phyloP scores from a whole-genome alignment of 768 basidiomycete genomes.

The Lactarius deliciosus region DNA sequence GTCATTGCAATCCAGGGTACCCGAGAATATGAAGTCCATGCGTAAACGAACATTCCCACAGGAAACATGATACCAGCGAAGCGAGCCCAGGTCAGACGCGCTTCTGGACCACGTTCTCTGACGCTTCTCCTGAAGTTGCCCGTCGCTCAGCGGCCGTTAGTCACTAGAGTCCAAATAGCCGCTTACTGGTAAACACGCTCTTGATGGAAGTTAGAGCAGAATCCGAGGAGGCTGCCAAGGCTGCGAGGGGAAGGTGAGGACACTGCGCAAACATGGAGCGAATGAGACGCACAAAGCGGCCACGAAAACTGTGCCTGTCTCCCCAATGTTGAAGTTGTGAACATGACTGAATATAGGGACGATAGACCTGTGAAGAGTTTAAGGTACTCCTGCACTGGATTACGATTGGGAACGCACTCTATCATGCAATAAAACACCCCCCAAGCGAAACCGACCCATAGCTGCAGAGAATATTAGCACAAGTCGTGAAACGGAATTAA shows the following conservation, averaged over 20 bases:
- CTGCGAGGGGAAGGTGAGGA: conserved; percentile 37
- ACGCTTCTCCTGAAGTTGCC: conserved; percentile 32
- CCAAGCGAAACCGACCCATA: conserved; percentile 78
- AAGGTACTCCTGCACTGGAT: background rate
- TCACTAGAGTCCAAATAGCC: background rate
- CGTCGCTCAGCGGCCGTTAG: background rate
- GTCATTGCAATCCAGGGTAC: conserved; percentile 63
- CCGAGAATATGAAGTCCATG: conserved; percentile 56
- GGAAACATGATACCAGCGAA: conserved; percentile 55
- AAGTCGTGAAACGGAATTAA: background rate
- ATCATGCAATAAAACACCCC: conserved; percentile 70
- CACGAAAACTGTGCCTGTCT: conserved; percentile 59
- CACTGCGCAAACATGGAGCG: conserved; percentile 13
- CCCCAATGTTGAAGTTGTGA: conserved; percentile 58
- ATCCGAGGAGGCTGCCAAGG: conserved; percentile 44
- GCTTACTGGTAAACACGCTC: conserved; percentile 35
- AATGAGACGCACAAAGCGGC: conserved; percentile 48
- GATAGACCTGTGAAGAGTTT: conserved; percentile 45
- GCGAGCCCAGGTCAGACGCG: conserved; percentile 59
- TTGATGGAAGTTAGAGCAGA: conserved; percentile 36
- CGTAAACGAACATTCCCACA: conserved; percentile 67
- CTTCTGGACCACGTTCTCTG: conserved; percentile 47
- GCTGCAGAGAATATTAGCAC: conserved; percentile 36
- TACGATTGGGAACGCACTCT: conserved; percentile 40
- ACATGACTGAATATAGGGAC: conserved; percentile 54